Evolutionary conservation across 352 stramenopile species (phyloP).

Genomic region (Globisporangium mamillatum): DNA sequence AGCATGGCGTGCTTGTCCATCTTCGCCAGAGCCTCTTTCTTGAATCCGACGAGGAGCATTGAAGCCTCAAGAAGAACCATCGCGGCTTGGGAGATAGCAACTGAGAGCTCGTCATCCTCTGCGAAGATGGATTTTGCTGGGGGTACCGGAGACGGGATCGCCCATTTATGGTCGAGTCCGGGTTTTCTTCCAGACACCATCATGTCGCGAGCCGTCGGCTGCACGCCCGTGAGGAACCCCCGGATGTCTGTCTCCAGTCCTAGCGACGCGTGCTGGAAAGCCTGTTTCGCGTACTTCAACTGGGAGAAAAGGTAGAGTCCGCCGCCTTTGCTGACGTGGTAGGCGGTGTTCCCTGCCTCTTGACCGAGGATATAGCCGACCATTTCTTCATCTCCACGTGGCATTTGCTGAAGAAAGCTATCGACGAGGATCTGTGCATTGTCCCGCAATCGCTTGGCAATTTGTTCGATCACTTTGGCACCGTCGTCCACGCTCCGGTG

Average conservation of each 20-base stretch:
- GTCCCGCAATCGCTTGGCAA: neutral
- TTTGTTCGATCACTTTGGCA: constrained; percentile 1
- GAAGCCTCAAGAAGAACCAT: constrained; percentile 13
- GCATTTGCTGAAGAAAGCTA: constrained; percentile 18
- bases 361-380: constrained; percentile 36
- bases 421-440: constrained; percentile 5
- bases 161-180: neutral
- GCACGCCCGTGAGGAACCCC: constrained; percentile 40
- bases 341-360: constrained; percentile 18
- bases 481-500: neutral
- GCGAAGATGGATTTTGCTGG: constrained; percentile 13
- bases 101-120: neutral
- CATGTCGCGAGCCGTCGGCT: constrained; percentile 22
- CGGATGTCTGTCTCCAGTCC: constrained; percentile 48
- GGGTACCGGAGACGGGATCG: neutral
- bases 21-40: constrained; percentile 12
- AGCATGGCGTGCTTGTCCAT: constrained; percentile 15
- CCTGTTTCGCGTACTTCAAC: constrained; percentile 22
- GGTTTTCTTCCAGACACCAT: neutral
- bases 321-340: constrained; percentile 28
- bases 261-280: constrained; percentile 26
- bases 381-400: constrained; percentile 52
- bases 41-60: constrained; percentile 13
- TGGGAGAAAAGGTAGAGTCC: constrained; percentile 44
- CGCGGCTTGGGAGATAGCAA: neutral